Evolutionary conservation across 2,329 filamentous ascomycete genomes (phyloP).

Genomic region (Trichoderma lentiforme): DNA sequence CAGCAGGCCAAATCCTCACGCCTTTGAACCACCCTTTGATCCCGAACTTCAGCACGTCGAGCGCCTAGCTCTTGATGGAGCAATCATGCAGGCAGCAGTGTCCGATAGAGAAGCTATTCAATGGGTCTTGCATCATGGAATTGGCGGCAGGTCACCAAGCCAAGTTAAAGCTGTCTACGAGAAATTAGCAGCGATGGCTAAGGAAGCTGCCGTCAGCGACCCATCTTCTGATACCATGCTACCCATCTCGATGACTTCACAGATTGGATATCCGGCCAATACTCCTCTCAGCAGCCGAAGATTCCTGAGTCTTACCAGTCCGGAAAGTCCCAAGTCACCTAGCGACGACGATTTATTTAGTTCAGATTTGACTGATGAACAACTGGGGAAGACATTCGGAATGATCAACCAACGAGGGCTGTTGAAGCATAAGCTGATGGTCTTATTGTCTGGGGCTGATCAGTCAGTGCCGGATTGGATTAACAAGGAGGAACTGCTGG

Average conservation of each 20-base stretch:
- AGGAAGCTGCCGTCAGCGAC: slow-evolving; percentile 25
- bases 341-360: slow-evolving; percentile 65
- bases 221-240: slow-evolving; percentile 30
- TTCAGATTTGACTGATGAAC: slow-evolving; percentile 52
- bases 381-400: slow-evolving; percentile 55
- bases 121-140: slow-evolving; percentile 33
- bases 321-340: slow-evolving; percentile 44
- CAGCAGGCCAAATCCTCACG: slow-evolving; percentile 38
- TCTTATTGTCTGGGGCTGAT: slow-evolving; percentile 45
- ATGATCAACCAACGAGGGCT: slow-evolving; percentile 36
- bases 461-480: slow-evolving; percentile 42
- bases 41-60: slow-evolving; percentile 30
- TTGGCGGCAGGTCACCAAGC: slow-evolving; percentile 28
- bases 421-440: slow-evolving; percentile 38
- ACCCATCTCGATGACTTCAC: slow-evolving; percentile 31
- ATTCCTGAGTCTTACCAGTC: slow-evolving; percentile 46
- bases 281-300: slow-evolving; percentile 29
- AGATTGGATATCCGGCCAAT: slow-evolving; percentile 28
- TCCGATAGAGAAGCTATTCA: slow-evolving; percentile 56
- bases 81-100: slow-evolving; percentile 62
- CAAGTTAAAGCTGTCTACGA: slow-evolving; percentile 34
- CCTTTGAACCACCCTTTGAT: slow-evolving; percentile 24
- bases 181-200: slow-evolving; percentile 37
- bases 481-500: slow-evolving; percentile 41
- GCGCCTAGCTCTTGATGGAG: slow-evolving; percentile 51